These are phyloP conservation scores for Steccherinum ochraceum DNA, from an alignment of 768 basidiomycete genomes.

Conservation along the genomic window DNA sequence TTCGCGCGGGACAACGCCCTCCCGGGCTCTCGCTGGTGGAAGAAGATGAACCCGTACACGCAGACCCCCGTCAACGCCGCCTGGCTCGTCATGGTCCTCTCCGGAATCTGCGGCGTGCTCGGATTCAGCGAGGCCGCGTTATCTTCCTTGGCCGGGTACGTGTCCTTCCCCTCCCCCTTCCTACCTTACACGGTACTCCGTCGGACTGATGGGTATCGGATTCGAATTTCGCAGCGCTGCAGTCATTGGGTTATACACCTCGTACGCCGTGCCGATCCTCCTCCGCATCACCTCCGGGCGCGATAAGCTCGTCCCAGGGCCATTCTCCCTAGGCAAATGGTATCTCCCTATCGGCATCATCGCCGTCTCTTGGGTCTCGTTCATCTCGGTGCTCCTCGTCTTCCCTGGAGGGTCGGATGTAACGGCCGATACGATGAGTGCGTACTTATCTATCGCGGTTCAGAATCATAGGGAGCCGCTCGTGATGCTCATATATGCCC, in stretches of 20 bases:
- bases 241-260: constrained; percentile 66
- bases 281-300: constrained; percentile 66
- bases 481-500: not conserved
- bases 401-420: constrained; percentile 43
- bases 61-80: constrained; percentile 72
- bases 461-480: no score
- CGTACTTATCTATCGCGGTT: constrained; percentile 16
- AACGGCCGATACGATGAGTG: constrained; percentile 49
- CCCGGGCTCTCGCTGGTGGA: constrained; percentile 69
- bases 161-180: not conserved
- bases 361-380: constrained; percentile 61
- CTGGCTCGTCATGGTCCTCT: constrained; percentile 58
- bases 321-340: constrained; percentile 58
- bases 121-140: constrained; percentile 62
- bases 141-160: constrained; percentile 61
- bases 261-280: constrained; percentile 63
- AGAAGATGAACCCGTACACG: constrained; percentile 48
- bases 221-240: constrained; percentile 56
- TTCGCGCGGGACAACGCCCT: constrained; percentile 71
- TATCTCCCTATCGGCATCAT: constrained; percentile 51
- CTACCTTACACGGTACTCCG: no score
- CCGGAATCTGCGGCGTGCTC: constrained; percentile 55
- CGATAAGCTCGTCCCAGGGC: constrained; percentile 48
- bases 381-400: constrained; percentile 51
- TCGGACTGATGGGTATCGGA: no score